Base-by-base conservation (phyloP, 768 basidiomycete species). In the Tylopilus balloui region DNA sequence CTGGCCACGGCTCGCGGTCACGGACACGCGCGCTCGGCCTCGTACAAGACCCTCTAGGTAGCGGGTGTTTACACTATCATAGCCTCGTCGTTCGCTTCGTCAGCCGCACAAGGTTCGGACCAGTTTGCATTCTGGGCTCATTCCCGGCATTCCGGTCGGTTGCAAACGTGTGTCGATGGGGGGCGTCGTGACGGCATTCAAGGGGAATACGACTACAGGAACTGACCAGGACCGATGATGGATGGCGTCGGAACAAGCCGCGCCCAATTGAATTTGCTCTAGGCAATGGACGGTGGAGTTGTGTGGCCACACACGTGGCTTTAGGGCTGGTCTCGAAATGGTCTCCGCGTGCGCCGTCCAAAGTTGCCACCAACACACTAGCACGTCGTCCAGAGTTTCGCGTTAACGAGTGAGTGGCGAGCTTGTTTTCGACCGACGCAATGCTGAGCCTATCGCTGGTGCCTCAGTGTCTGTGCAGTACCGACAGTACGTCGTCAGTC, bases 281-380 rank as follows among this genome's bases (percentile, higher is more conserved):
- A 39, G 46, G 35, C 36, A 5, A 29, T 32, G 19, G n/a, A 8
- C n/a, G 35, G 46, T 47, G 52, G 37, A 50, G 52, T 47, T 46
- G 41, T 28, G 52, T 52, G 55, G 46, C 15, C 12, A 39, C 57
- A 39, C 57, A 46, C 25, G 51, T 36, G 27, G 34, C 38, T 67
- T 65, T 65, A 65, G 65, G 64, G 64, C 64, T 50, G 65, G 64
- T 45, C 23, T 50, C 27, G 45, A 47, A 45, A 29, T 29, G 23
- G 45, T 12, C 29, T 17, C 28, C 4, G 45, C 23, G 43, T 1
- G 38, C 24, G 43, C n/a, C 32, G 24, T 48, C 20, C 44, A 27
- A 38, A 37, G 40, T 51, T 56, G 19, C 28, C 24, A 34, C 32
- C 39, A n/a, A 45, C 50, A 34, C 37, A 12, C 15, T 11, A 52